These are phyloP conservation scores for Neostapfia colusana DNA, from an alignment of 176 grass and related monocot species.

Conservation along the genomic window DNA sequence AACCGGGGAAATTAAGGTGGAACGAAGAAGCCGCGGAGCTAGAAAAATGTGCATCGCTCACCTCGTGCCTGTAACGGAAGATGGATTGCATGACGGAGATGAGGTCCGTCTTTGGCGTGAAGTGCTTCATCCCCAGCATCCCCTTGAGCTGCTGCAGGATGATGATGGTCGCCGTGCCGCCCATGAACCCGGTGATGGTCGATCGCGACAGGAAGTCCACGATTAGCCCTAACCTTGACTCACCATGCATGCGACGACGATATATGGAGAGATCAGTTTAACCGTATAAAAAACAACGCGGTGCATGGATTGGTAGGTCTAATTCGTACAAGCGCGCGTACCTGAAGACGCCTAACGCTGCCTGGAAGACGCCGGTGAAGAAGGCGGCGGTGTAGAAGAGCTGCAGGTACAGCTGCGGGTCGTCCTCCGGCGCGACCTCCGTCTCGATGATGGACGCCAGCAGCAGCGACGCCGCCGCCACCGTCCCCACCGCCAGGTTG, in stretches of 20 bases:
- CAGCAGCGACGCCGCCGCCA: conserved; percentile 85
- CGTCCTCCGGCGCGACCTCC: conserved; percentile 42
- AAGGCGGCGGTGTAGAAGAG: conserved; percentile 91
- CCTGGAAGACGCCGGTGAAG: conserved; percentile 88
- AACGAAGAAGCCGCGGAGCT: too few relatives aligned
- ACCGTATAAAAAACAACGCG: too few relatives aligned
- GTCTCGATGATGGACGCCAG: conserved; percentile 67
- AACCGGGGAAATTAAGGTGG: too few relatives aligned
- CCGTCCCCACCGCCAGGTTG: conserved; percentile 88
- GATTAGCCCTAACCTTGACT: conserved; percentile 74
- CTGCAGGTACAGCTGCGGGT: conserved; percentile 60
- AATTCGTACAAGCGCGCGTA: conserved; percentile 52
- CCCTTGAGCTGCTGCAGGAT: conserved; percentile 97
- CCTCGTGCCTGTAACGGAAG: conserved; percentile 68
- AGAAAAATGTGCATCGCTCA: conserved; percentile 10
- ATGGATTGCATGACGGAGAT: conserved; percentile 65
- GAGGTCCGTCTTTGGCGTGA: conserved; percentile 85
- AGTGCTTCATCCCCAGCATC: conserved; percentile 78
- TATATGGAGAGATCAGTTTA: background rate
- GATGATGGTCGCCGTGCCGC: conserved; percentile 87
- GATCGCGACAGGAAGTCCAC: conserved; percentile 92
- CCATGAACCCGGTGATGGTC: conserved; percentile 94
- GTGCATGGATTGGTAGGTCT: background rate
- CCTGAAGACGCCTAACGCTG: conserved; percentile 75
- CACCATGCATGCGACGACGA: background rate